Evolutionary conservation across 257 asterid genomes (phyloP), one percentile per base, ranked within the genome.

Genomic region (Nicotiana knightiana): DNA sequence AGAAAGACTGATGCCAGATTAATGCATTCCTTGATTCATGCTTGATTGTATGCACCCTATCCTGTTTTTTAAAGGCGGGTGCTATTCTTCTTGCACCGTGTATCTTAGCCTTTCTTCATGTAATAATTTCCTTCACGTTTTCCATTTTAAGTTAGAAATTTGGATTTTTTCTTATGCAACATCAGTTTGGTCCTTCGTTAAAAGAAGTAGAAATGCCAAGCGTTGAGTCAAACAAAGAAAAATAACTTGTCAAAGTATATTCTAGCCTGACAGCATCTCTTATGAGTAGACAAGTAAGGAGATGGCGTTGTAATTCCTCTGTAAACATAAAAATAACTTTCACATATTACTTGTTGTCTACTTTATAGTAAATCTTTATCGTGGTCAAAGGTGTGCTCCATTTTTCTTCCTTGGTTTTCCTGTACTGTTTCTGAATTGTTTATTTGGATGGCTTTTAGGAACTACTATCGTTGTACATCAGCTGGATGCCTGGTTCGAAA

Each of bases 401-500:
- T 46, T 51, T 51, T 51, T 61, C 79, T 75, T 48, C 33, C 70
- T 82, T 6, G 2, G 12, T 65, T 46, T 63, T 15, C 54, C 81
- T 82, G 35, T 79, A 13, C 83, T 43, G 53, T 64, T 32, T 53
- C 80, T 81, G 63, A 80, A 58, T 48, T 54, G 28, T 37, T 68
- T 48, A 12, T 67, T 48, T 55, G 46, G 33, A 64, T 86, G 65
- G 79, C 84, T 76, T 88, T 84, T 91, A 93, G 98, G 94, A 94
- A 94, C 92, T 94, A 94, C 87, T 94, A 94, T 71, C 89, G 97
- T 80, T 94, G 98, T 85, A 92, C 97, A 46, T 91, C 97, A 82
- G 97, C 93, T 84, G 97, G 97, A 71, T 94, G 97, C 86, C 97
- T 96, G 2, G 97, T 93, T 85, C 90, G 97, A 68, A 94, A 94